Evolutionary conservation across 768 basidiomycete genomes (phyloP).

Genomic region (Mycena vulgaris): DNA sequence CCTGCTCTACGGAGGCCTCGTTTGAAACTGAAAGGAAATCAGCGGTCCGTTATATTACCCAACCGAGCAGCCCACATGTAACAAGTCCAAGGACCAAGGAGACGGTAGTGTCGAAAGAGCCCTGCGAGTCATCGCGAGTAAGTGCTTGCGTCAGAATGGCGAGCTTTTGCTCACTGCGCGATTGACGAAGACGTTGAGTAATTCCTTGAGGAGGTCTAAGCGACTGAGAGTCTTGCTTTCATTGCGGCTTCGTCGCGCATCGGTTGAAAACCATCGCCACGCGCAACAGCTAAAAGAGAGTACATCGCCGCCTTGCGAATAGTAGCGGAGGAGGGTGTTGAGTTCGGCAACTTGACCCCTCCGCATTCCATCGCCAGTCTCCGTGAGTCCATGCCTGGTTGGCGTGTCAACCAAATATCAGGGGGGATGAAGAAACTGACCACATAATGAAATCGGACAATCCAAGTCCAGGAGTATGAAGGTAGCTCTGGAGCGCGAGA

Average conservation of each 20-base stretch:
- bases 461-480: constrained; percentile 4
- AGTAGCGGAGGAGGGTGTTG: background rate
- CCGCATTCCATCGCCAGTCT: constrained; percentile 31
- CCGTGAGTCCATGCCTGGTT: constrained; percentile 34
- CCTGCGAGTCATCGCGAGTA: constrained; percentile 35
- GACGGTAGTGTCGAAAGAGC: constrained; percentile 47
- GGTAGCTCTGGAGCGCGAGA: constrained; percentile 38
- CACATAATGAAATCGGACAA: constrained; percentile 39
- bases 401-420: background rate
- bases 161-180: constrained; percentile 38
- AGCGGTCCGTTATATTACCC: too few relatives aligned
- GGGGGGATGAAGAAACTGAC: constrained; percentile 4
- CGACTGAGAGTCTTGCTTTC: constrained; percentile 40
- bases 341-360: background rate
- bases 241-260: constrained; percentile 22
- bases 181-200: constrained; percentile 47
- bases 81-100: constrained; percentile 47
- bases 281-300: constrained; percentile 9
- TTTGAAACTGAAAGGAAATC: constrained; percentile 39
- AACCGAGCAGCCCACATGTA: constrained; percentile 39
- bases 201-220: constrained; percentile 43
- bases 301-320: background rate
- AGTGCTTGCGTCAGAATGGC: too few relatives aligned
- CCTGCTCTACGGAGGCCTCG: constrained; percentile 37
- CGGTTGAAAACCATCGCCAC: constrained; percentile 27